These are phyloP conservation scores for Coemansia javaensis DNA, from an alignment of 192 early-diverging fungal species.

Conservation along the genomic window DNA sequence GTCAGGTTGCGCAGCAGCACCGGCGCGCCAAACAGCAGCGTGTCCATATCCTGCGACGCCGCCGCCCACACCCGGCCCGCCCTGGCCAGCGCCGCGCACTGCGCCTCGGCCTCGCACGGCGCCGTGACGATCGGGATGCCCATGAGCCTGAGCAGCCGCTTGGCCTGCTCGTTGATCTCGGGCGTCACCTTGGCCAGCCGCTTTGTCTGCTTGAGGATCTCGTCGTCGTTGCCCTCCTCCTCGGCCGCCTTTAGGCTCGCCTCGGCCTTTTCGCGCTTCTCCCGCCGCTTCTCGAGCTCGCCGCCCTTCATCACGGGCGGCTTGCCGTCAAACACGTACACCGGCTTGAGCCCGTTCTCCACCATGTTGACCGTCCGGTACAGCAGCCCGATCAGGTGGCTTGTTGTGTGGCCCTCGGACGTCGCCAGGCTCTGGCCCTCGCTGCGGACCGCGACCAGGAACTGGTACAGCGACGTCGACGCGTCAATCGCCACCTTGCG, in stretches of 20 bases:
- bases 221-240: slow-evolving; percentile 70
- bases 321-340: slow-evolving; percentile 98
- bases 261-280: slow-evolving; percentile 66
- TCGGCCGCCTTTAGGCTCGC: slow-evolving; percentile 65
- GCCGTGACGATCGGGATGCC: slow-evolving; percentile 92
- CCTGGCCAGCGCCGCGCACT: slow-evolving; percentile 89
- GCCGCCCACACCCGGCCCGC: slow-evolving; percentile 90
- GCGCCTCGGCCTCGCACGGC: slow-evolving; percentile 96
- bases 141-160: slow-evolving; percentile 80
- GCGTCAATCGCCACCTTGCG: slow-evolving; percentile 97
- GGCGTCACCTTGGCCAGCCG: slow-evolving; percentile 88
- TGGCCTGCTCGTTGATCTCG: slow-evolving; percentile 92
- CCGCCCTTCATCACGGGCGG: slow-evolving; percentile 88
- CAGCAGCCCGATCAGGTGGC: slow-evolving; percentile 95
- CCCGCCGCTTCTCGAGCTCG: slow-evolving; percentile 75
- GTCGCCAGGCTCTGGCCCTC: slow-evolving; percentile 89
- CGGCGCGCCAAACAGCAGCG: slow-evolving; percentile 87
- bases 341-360: slow-evolving; percentile 92
- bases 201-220: slow-evolving; percentile 80
- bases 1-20: slow-evolving; percentile 90
- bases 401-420: slow-evolving; percentile 88
- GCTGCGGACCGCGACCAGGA: slow-evolving; percentile 91
- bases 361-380: slow-evolving; percentile 96
- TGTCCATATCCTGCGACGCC: slow-evolving; percentile 99
- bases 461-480: slow-evolving; percentile 97